Evolutionary conservation across 768 basidiomycete genomes (phyloP), one percentile per base, ranked within the genome.

Genomic region (Psilocybe azurescens): DNA sequence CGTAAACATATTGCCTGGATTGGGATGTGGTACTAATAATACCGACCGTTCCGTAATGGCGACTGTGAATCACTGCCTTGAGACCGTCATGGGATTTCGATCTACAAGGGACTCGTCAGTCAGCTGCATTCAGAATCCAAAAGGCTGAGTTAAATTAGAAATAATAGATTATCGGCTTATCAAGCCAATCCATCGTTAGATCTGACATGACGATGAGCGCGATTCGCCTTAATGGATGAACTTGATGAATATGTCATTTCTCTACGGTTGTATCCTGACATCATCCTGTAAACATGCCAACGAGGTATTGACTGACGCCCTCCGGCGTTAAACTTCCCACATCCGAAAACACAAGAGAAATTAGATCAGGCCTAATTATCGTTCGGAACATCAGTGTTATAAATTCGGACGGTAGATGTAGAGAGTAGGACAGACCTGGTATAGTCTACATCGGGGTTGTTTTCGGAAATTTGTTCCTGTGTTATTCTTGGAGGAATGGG

Each of bases 311-410:
- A 76, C 93, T 95, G 65, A 97, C 94, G 60, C 93, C 92, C 77
- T 94, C 92, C 33, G 95, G 94, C 20, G 94, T 95, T 64, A 96
- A 81, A 68, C 93, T 93, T 20, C 97, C 97, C 46, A 98, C 88
- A 69, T 99, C 97, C 59, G 93, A 94, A 72, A 98, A 93, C 39
- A 99, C 94, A 39, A 98, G 84, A 38, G 94, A 91, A 65, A 98
- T 97, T 65, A 97, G 79, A 79, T 98, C 95, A 57, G 96, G 94
- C 71, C 92, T 94, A 65, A 10, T 60, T 63, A 65, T 61, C 52
- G 50, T 66, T 60, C 55, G 58, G 57, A 60, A 53, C 56, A 58
- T 65, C 56, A 68, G 68, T 57, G 61, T n/a, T 59, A 52, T 54
- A 58, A 57, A 62, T 16, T 51, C 29, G 51, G 38, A 65, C 13